These are phyloP conservation scores for Yamadazyma buinensis DNA, from an alignment of 1,139 yeast genomes.

Conservation along the genomic window DNA sequence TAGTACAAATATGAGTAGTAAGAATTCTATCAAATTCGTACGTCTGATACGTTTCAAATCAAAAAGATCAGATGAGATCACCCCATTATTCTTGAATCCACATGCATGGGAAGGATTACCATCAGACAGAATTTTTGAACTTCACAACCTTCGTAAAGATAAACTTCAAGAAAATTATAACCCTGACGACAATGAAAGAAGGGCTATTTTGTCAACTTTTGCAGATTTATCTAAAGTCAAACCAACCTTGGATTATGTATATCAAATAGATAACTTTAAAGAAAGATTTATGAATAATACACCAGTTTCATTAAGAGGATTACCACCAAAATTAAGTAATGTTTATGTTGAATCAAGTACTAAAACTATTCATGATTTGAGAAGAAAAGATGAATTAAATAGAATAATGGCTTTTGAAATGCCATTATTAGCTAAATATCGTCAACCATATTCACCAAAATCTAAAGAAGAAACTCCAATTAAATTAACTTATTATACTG, in stretches of 20 bases:
- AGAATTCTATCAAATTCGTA: background rate
- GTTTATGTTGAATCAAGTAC: slow-evolving; percentile 38
- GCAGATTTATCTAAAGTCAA: slow-evolving; percentile 26
- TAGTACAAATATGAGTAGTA: slow-evolving; percentile 1
- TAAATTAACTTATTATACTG: slow-evolving; percentile 66
- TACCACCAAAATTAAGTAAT: slow-evolving; percentile 40
- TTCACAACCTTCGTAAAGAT: slow-evolving; percentile 57
- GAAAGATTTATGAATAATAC: slow-evolving; percentile 45
- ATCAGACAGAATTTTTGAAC: slow-evolving; percentile 55
- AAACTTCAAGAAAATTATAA: slow-evolving; percentile 55
- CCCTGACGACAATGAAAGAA: slow-evolving; percentile 48
- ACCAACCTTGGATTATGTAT: slow-evolving; percentile 41
- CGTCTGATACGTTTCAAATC: slow-evolving; percentile 10
- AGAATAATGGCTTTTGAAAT: slow-evolving; percentile 88
- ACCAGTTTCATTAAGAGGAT: slow-evolving; percentile 35
- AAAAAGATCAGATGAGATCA: background rate
- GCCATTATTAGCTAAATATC: slow-evolving; percentile 76
- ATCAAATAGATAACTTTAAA: slow-evolving; percentile 44
- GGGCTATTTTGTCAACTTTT: slow-evolving; percentile 44
- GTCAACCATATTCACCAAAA: slow-evolving; percentile 56
- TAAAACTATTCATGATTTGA: slow-evolving; percentile 31
- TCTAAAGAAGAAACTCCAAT: slow-evolving; percentile 49
- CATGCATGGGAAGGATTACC: slow-evolving; percentile 68
- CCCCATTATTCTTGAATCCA: slow-evolving; percentile 51
- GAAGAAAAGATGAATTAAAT: slow-evolving; percentile 49